Conservation (phyloP, 2,329 filamentous ascomycete genomes). For the Aspergillus sp. region DNA sequence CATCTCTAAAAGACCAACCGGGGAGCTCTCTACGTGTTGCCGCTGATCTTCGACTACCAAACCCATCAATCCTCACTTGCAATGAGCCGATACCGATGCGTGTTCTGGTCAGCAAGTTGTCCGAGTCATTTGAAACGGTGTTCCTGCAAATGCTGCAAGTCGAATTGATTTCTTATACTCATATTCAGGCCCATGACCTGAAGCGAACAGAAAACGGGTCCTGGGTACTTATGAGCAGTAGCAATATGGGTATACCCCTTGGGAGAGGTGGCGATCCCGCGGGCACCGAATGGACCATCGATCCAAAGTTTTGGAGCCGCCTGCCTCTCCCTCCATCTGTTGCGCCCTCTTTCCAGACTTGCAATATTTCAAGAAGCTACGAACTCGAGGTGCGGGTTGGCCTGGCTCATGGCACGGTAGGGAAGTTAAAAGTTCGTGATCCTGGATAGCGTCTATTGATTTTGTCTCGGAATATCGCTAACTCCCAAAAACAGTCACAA, state of each 20-base stretch:
- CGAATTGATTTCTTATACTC: conserved; percentile 75
- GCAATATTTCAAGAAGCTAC: conserved; percentile 81
- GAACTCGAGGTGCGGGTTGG: conserved; percentile 80
- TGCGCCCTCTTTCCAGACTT: conserved; percentile 81
- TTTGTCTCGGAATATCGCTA: conserved; percentile 13
- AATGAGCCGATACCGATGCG: conserved; percentile 81
- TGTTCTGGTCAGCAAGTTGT: conserved; percentile 75
- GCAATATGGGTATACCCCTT: conserved; percentile 70
- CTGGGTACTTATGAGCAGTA: conserved; percentile 73
- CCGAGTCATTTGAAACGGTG: conserved; percentile 66
- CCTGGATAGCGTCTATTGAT: background rate
- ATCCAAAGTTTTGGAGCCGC: conserved; percentile 70
- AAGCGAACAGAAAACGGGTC: conserved; percentile 67
- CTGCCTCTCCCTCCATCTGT: conserved; percentile 78
- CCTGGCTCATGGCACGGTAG: conserved; percentile 68
- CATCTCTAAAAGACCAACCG: conserved; percentile 29
- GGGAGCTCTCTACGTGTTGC: conserved; percentile 59
- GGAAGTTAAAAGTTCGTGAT: conserved; percentile 48
- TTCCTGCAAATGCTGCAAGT: conserved; percentile 79
- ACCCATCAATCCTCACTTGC: conserved; percentile 84
- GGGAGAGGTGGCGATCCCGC: conserved; percentile 58
- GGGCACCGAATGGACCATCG: conserved; percentile 68
- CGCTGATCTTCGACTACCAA: conserved; percentile 81
- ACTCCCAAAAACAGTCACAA: conserved; percentile 58
- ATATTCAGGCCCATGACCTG: conserved; percentile 75